These are phyloP conservation scores for Rhytidhysteron rufulum DNA, from an alignment of 2,329 filamentous ascomycete species.

Conservation along the genomic window DNA sequence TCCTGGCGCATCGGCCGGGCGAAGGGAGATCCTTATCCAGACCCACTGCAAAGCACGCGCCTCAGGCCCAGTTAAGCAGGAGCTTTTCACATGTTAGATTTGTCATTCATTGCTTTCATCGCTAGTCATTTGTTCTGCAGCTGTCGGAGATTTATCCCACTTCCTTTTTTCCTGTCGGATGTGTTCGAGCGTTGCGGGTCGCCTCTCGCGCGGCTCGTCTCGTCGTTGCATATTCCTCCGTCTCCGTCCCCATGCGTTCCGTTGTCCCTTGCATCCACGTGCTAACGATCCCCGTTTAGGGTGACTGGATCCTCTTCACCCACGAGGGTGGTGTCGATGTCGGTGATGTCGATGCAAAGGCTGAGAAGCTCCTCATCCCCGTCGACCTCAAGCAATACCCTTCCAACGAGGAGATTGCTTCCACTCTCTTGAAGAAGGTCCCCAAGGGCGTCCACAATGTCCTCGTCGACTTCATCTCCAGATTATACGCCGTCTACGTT, in stretches of 20 bases:
- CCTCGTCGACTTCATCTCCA: slow-evolving; percentile 97
- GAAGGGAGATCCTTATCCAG: slow-evolving; percentile 34
- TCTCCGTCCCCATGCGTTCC: too few species aligned
- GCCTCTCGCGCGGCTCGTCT: slow-evolving; percentile 18
- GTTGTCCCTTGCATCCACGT: too few species aligned
- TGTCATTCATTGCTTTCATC: slow-evolving; percentile 5
- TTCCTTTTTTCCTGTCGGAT: slow-evolving; percentile 2
- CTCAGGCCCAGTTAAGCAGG: not conserved
- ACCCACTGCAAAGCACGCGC: slow-evolving; percentile 34
- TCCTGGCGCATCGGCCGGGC: slow-evolving; percentile 33
- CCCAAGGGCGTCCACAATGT: slow-evolving; percentile 96
- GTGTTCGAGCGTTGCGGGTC: slow-evolving; percentile 27
- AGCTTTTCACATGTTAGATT: slow-evolving; percentile 5
- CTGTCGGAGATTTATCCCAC: slow-evolving; percentile 12
- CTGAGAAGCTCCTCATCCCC: slow-evolving; percentile 96
- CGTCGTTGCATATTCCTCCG: slow-evolving; percentile 8
- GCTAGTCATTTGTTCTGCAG: slow-evolving; percentile 8
- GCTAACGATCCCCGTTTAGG: slow-evolving; percentile 54
- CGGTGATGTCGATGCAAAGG: slow-evolving; percentile 97
- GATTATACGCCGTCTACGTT: slow-evolving; percentile 97
- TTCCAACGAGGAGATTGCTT: slow-evolving; percentile 90
- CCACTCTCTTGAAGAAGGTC: slow-evolving; percentile 82
- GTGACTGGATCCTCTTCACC: slow-evolving; percentile 99
- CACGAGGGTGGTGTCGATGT: slow-evolving; percentile 99
- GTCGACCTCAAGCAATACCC: slow-evolving; percentile 94